Percentiles rank a stretch among this genome's conserved stretches.
phyloP scores from a whole-genome alignment of 352 stramenopile species.

The Globisporangium parvum region DNA sequence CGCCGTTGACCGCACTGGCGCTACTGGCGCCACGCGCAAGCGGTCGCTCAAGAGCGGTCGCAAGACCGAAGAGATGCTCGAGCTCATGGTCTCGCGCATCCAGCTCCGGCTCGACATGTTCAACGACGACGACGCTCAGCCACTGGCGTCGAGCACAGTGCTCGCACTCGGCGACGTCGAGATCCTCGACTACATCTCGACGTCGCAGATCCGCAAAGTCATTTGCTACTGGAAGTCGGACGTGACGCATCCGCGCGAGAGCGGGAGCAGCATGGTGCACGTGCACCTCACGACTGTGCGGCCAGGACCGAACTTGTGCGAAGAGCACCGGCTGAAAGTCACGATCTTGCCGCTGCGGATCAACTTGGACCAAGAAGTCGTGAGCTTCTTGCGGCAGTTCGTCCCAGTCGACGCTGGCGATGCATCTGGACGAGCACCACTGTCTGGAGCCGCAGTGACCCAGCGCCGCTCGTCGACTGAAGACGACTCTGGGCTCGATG shows the following conservation, averaged over 20 bases:
- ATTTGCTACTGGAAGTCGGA: constrained; percentile 90
- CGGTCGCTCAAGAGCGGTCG: constrained; percentile 65
- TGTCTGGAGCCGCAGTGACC: constrained; percentile 3
- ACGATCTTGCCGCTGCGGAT: constrained; percentile 71
- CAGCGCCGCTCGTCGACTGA: constrained; percentile 9
- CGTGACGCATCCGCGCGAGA: constrained; percentile 72
- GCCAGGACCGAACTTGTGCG: constrained; percentile 64
- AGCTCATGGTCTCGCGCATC: constrained; percentile 73
- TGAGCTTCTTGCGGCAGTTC: constrained; percentile 85
- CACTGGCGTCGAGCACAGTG: constrained; percentile 68
- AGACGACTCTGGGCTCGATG: constrained; percentile 3
- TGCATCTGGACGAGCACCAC: neutral
- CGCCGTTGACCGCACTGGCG: constrained; percentile 12
- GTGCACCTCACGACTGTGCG: constrained; percentile 78
- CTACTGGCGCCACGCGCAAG: constrained; percentile 25
- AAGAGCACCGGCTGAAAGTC: constrained; percentile 80
- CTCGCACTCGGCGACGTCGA: constrained; percentile 76
- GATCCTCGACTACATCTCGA: constrained; percentile 87
- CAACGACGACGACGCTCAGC: constrained; percentile 67
- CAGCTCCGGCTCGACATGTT: constrained; percentile 83
- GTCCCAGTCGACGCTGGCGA: constrained; percentile 35
- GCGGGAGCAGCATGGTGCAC: constrained; percentile 77
- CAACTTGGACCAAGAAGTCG: constrained; percentile 85
- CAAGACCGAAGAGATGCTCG: constrained; percentile 88
- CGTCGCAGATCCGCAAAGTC: constrained; percentile 86